Evolutionary conservation across 2,329 filamentous ascomycete genomes (phyloP), one percentile per base, ranked within the genome.

Genomic region (Teratosphaeria epicoccoides): DNA sequence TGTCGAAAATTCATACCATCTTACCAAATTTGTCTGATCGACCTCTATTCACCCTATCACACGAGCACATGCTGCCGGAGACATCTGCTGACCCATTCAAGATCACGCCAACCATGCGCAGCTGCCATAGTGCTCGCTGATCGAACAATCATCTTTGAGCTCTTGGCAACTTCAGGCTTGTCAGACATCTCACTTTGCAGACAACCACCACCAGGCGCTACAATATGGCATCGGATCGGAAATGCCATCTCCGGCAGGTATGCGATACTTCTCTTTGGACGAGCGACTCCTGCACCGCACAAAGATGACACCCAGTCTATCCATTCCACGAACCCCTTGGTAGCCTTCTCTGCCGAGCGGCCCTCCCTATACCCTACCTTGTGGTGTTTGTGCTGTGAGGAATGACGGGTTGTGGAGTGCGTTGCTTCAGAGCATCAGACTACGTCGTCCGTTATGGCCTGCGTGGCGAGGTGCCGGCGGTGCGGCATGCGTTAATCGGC

Each of bases 351-450:
- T 57, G 55, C 63, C 66, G 63, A 68, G 65, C 57, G 60, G 60
- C 60, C 61, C 66, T 68, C 56, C 62, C 65, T 47, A 62, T 67
- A 69, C 64, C 61, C 62, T 65, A 69, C 65, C 62, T 49, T 40
- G 58, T 55, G 58, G 54, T 53, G 54, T 54, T 57, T 53, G 33
- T 49, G 25, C 50, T 29, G 50, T 55, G 6, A n/a, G 66, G 66
- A 54, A 69, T 56, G 66, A 69, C 66, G 63, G 63, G 64, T 69
- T 68, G 66, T 68, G 66, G 64, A 67, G 66, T 66, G 66, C 53
- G 56, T 62, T 59, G 60, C 59, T 67, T 66, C 66, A 59, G 66
- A 62, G 66, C 63, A 55, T 52, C 51, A 50, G 51, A 55, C 49
- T 52, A 50, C 55, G 61, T 53, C 57, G 59, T 63, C 62, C 66